Evolutionary conservation across 768 basidiomycete genomes (phyloP).

Genomic region (Termitomyces sp.): DNA sequence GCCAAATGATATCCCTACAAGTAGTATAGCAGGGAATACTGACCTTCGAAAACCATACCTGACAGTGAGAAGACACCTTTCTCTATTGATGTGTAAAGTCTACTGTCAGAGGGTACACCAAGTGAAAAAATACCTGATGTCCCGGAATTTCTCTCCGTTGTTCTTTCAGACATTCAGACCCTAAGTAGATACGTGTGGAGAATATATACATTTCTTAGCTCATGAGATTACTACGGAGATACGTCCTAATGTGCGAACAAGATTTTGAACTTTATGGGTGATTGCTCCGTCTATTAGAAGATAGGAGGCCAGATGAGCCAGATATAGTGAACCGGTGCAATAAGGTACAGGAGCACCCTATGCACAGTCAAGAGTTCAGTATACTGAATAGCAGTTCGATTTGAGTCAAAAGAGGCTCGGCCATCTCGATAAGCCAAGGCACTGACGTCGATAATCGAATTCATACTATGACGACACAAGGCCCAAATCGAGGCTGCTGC

Average conservation of each 20-base stretch:
- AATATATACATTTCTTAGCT: not conserved
- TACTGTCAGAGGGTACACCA: not conserved
- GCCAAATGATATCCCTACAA: not conserved
- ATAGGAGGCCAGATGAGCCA: not conserved
- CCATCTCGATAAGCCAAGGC: not conserved
- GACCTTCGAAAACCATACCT: not conserved
- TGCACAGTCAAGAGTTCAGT: not conserved
- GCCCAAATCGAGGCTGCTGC: not conserved
- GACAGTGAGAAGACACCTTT: not conserved
- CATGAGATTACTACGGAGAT: conserved; percentile 2
- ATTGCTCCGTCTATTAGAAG: not conserved
- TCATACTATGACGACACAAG: not conserved
- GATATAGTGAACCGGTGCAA: not conserved
- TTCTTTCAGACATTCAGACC: not conserved
- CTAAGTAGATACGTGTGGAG: not conserved
- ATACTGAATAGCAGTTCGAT: not conserved
- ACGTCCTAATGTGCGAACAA: conserved; percentile 5
- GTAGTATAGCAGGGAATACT: too few relatives aligned
- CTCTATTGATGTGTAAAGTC: not conserved
- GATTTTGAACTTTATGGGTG: not conserved
- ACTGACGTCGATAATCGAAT: not conserved
- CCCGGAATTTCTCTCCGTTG: not conserved
- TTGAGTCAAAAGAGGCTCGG: not conserved
- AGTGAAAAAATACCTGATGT: not conserved
- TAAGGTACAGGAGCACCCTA: not conserved